Conservation (phyloP, 257 asterid genomes). For the Salvia hispanica region DNA sequence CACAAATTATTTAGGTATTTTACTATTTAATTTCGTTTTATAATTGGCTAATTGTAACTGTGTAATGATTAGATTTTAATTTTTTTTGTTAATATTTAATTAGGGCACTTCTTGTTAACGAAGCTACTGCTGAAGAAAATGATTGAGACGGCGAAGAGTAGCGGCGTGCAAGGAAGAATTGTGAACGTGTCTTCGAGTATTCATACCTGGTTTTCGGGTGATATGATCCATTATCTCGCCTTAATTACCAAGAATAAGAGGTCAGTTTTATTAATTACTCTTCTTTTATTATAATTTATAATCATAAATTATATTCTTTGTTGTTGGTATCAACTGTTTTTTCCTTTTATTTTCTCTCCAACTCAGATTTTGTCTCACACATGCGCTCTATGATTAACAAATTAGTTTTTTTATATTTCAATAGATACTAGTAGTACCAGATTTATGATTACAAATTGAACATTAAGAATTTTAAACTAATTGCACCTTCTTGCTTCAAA, state of each 20-base stretch:
- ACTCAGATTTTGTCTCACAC: slow-evolving; percentile 31
- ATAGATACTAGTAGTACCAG: background rate
- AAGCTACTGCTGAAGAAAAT: slow-evolving; percentile 75
- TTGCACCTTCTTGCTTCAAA: background rate
- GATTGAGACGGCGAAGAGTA: slow-evolving; percentile 56
- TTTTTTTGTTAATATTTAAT: background rate
- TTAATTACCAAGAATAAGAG: slow-evolving; percentile 71
- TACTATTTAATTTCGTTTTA: background rate
- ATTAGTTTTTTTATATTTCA: slow-evolving; percentile 4
- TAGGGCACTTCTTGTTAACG: slow-evolving; percentile 87
- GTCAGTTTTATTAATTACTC: slow-evolving; percentile 33
- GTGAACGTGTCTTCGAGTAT: slow-evolving; percentile 90
- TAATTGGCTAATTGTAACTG: background rate
- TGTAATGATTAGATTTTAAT: background rate
- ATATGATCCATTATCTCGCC: slow-evolving; percentile 56
- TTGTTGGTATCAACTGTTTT: background rate
- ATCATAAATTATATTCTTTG: background rate
- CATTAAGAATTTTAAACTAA: background rate
- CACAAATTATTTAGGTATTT: slow-evolving; percentile 77
- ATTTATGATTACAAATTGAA: slow-evolving; percentile 7
- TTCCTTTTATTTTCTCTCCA: background rate
- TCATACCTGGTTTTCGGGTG: slow-evolving; percentile 93
- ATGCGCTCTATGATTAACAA: slow-evolving; percentile 15
- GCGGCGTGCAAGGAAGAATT: slow-evolving; percentile 82
- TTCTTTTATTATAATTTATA: background rate